These are phyloP conservation scores for Paraphoma sp. DNA, from an alignment of 2,329 filamentous ascomycete genomes.

Conservation along the genomic window DNA sequence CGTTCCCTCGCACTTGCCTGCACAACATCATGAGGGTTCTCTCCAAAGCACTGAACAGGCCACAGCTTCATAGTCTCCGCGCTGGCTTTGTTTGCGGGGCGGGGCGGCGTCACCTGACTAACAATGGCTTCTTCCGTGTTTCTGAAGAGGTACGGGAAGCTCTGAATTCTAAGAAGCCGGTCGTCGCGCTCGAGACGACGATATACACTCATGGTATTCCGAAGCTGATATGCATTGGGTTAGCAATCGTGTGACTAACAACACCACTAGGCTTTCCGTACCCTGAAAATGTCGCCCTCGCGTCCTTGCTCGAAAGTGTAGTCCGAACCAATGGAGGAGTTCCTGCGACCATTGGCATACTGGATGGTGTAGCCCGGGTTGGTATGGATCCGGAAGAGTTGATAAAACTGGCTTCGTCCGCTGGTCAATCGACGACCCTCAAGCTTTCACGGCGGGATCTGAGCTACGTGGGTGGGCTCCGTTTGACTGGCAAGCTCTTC, in stretches of 20 bases:
- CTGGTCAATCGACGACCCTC: conserved; percentile 70
- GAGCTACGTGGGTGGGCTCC: conserved; percentile 78
- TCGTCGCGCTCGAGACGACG: conserved; percentile 92
- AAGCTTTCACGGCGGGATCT: conserved; percentile 91
- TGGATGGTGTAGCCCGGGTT: conserved; percentile 82
- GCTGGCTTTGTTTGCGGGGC: background rate
- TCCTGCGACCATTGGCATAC: conserved; percentile 88
- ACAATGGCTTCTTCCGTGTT: conserved; percentile 67
- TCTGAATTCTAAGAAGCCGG: conserved; percentile 74
- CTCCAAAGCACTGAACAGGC: conserved; percentile 21
- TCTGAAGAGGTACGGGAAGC: conserved; percentile 86
- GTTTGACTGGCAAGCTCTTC: conserved; percentile 69
- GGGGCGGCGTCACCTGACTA: conserved; percentile 38
- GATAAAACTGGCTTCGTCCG: conserved; percentile 68
- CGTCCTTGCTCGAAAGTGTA: conserved; percentile 79
- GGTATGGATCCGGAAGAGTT: conserved; percentile 78
- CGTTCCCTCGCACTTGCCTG: conserved; percentile 1
- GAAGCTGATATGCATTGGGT: no score
- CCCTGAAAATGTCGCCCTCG: conserved; percentile 75
- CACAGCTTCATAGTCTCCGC: conserved; percentile 12
- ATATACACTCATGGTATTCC: conserved; percentile 89
- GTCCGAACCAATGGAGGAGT: conserved; percentile 79
- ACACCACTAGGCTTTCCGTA: conserved; percentile 67
- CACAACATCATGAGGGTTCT: conserved; percentile 34
- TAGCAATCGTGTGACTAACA: conserved; percentile 10